These are phyloP conservation scores for Sphaceloma murrayae DNA, from an alignment of 2,329 filamentous ascomycete species.

Conservation along the genomic window DNA sequence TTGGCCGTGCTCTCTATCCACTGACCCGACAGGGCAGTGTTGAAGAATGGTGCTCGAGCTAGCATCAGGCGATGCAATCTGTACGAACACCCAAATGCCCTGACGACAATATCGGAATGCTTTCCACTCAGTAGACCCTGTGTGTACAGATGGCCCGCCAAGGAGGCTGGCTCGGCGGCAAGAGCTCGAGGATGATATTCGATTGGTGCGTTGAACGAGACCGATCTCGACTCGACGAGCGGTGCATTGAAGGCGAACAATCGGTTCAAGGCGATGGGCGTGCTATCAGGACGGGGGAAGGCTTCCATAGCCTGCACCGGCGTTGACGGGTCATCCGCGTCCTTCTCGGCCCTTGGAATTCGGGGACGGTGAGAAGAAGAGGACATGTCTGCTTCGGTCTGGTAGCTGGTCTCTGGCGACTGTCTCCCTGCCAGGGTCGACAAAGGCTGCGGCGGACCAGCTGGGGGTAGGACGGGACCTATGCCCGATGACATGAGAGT, in stretches of 20 bases:
- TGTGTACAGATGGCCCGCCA: constrained; percentile 45
- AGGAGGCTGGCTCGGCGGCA: constrained; percentile 23
- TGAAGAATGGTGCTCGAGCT: constrained; percentile 48
- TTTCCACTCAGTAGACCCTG: constrained; percentile 43
- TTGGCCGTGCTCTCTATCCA: constrained; percentile 46
- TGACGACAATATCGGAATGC: constrained; percentile 46
- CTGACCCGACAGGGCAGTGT: constrained; percentile 44
- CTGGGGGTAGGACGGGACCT: neutral
- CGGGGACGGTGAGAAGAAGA: constrained; percentile 21
- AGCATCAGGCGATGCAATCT: constrained; percentile 46
- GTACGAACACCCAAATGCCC: constrained; percentile 45
- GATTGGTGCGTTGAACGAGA: constrained; percentile 31
- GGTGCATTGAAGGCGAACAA: constrained; percentile 36
- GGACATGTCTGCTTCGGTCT: constrained; percentile 8
- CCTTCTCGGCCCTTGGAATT: constrained; percentile 39
- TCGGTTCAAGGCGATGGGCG: constrained; percentile 36
- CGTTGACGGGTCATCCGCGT: constrained; percentile 39
- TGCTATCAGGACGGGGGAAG: constrained; percentile 30
- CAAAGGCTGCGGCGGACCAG: constrained; percentile 1
- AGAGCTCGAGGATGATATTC: constrained; percentile 5
- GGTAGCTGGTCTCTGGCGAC: neutral
- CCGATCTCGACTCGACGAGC: constrained; percentile 31
- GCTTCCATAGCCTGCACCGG: constrained; percentile 26
- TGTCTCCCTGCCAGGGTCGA: constrained; percentile 13
- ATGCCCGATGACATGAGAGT: too few species aligned